Base-by-base conservation (phyloP, 768 basidiomycete species). In the Xanthoconium stramineum region DNA sequence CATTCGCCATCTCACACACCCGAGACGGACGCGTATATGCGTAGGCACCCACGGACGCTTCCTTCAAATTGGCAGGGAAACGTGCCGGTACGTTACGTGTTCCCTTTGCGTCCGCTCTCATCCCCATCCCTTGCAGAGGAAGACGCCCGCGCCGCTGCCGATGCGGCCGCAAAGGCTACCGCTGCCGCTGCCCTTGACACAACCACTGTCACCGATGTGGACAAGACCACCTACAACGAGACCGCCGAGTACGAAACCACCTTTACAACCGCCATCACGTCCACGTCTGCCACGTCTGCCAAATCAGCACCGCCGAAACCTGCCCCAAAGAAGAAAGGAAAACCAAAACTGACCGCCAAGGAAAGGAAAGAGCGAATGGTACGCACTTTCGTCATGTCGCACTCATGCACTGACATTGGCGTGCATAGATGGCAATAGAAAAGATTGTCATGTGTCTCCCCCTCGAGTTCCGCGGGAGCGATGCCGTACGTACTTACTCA, bases 391-490 rank as follows among this genome's bases (percentile, higher is more conserved):
- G 36, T 47, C n/a, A 15, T 13, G 15, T 12, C 1, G 20, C 28
- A 6, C 14, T 1, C 6, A 3, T 13, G 9, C 3, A 37, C 35
- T 35, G 28, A 47, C 29, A 3, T n/a, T 14, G 32, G 38, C 1
- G 24, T 3, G 35, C 24, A 4, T 49, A 86, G 82, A 67, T 86
- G 58, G 80, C 80, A 49, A 74, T 88, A 33, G 91, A 94, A 59
- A 83, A 82, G 55, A 80, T 91, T 15, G 79, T 95, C 15, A 80
- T 85, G 28, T 83, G 81, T 52, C 76, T 96, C 37, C 94, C 94
- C 0, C 78, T 98, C 13, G 94, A 96, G 71, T 98, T 94, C 68
- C 82, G 94, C 24, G 94, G 94, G 10, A 88, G 78, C 61, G 91
- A 96, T 72, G 87, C 89, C 3, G 92, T 91, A 66, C 53, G 88